Conservation (phyloP, 306 rosid species). For the Inga leiocalycina region DNA sequence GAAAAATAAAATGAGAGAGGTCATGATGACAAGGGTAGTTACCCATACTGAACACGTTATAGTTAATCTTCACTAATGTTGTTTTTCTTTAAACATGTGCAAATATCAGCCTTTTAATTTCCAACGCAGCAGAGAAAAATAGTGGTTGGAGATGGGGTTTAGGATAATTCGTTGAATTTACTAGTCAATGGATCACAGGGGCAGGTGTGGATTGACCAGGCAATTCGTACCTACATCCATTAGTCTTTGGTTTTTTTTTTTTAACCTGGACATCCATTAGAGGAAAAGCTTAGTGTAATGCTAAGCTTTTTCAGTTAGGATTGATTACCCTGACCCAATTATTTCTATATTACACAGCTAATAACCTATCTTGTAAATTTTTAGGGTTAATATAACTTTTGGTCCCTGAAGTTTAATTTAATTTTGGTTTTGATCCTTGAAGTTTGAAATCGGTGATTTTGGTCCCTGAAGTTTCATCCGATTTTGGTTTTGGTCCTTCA, state of each 20-base stretch:
- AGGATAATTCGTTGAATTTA: conserved; percentile 13
- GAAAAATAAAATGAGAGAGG: too few relatives aligned
- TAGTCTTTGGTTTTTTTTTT: background rate
- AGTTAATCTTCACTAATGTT: background rate
- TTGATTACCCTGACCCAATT: background rate
- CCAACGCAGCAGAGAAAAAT: background rate
- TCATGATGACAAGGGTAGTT: background rate
- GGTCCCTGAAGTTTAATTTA: too few relatives aligned
- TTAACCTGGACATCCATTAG: background rate
- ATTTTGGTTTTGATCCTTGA: too few relatives aligned
- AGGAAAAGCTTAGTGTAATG: conserved; percentile 7
- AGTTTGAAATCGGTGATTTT: too few relatives aligned
- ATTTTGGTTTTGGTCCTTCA: too few relatives aligned
- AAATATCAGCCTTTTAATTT: background rate
- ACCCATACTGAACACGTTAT: background rate
- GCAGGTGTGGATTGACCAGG: background rate
- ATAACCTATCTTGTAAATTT: background rate
- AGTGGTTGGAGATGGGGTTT: background rate
- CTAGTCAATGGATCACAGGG: conserved; percentile 18
- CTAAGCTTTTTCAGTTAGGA: background rate
- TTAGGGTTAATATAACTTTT: background rate
- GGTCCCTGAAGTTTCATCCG: too few relatives aligned
- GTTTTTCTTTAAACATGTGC: background rate
- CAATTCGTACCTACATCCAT: background rate
- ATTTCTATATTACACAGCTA: background rate